A percentile compares a stretch with the other conserved stretches of the same genome.
These are phyloP conservation scores for Phialophora tarda DNA, from an alignment of 2,329 filamentous ascomycete species.

Conservation along the genomic window DNA sequence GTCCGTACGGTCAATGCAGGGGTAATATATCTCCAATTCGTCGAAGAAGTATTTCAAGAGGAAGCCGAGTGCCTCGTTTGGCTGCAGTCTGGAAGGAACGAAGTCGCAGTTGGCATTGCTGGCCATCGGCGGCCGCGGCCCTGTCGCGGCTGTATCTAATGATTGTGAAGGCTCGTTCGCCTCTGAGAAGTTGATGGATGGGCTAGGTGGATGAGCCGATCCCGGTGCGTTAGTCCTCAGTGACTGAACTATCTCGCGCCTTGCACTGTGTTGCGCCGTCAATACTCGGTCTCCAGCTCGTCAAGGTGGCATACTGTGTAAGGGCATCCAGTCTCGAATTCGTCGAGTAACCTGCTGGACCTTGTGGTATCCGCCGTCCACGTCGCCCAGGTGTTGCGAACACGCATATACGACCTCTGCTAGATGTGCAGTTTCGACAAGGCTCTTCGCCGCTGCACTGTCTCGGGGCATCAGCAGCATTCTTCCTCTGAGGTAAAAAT, in stretches of 20 bases:
- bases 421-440: slow-evolving; percentile 14
- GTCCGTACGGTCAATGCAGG: slow-evolving; percentile 18
- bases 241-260: slow-evolving; percentile 6
- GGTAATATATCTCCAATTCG: slow-evolving; percentile 21
- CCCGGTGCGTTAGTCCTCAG: not conserved
- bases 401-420: slow-evolving; percentile 7
- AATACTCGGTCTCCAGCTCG: not conserved
- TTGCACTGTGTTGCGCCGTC: not conserved
- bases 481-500: not conserved
- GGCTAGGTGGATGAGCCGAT: not conserved
- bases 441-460: slow-evolving; percentile 18
- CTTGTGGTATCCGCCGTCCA: not conserved
- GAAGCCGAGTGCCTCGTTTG: slow-evolving; percentile 5
- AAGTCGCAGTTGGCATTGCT: not conserved
- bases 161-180: not conserved
- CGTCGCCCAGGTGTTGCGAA: not conserved
- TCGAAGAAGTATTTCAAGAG: slow-evolving; percentile 16
- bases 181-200: not conserved
- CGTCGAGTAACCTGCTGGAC: not conserved
- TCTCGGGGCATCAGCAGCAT: not conserved
- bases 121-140: too few species aligned
- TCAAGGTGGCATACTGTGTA: slow-evolving; percentile 1
- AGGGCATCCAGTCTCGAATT: not conserved
- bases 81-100: slow-evolving; percentile 3
- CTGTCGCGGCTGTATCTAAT: too few species aligned